Percentiles rank a stretch among this genome's conserved stretches.
phyloP scores from a whole-genome alignment of 2,329 filamentous ascomycete genomes.

The Colletotrichum sp. region DNA sequence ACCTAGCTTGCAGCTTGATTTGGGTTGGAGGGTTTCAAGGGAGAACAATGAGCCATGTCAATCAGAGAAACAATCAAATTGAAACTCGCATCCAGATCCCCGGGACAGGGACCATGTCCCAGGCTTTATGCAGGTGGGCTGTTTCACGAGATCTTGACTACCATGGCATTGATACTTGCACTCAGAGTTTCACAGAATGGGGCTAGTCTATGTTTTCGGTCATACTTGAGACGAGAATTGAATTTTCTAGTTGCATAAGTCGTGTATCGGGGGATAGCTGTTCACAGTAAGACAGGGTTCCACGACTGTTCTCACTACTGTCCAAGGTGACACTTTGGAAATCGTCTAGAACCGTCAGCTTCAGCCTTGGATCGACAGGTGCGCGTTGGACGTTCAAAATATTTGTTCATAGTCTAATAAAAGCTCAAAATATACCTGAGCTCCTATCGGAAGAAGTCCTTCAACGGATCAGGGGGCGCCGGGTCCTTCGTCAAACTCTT shows the following conservation, averaged over 20 bases:
- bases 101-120: not conserved
- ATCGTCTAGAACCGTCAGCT: not conserved
- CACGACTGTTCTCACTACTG: not conserved
- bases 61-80: not conserved
- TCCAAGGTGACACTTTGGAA: not conserved
- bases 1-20: not conserved
- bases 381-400: not conserved
- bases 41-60: not conserved
- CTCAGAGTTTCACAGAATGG: not conserved
- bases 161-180: not conserved
- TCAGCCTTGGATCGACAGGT: not conserved
- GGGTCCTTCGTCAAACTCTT: constrained; percentile 33
- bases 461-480: constrained; percentile 35
- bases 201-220: not conserved
- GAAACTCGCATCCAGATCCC: not conserved
- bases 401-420: not conserved
- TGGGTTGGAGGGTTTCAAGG: not conserved
- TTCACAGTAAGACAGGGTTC: not conserved
- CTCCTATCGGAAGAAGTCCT: constrained; percentile 9
- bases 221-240: not conserved
- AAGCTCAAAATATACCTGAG: not conserved
- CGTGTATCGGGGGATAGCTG: not conserved
- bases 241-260: constrained; percentile 10
- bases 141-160: not conserved
- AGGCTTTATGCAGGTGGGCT: not conserved